phyloP scores from a whole-genome alignment of 148 eudicot species.

The Silene uniflora region DNA sequence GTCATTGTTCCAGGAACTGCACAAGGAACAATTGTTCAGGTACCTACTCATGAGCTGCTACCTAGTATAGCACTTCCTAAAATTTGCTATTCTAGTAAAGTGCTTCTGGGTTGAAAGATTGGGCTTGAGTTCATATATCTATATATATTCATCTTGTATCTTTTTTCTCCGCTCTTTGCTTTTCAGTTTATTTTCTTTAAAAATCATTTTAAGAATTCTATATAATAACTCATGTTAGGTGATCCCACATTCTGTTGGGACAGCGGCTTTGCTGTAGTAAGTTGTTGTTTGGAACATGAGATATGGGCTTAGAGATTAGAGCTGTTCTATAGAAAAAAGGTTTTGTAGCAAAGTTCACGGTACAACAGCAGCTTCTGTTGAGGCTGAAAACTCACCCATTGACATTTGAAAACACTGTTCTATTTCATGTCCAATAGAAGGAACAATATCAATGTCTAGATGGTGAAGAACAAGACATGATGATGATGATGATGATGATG shows the following conservation, averaged over 20 bases:
- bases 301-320: neutral
- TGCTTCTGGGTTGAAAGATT: neutral
- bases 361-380: neutral
- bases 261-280: neutral
- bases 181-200: neutral
- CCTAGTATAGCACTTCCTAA: neutral
- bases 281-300: neutral
- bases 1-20: constrained; percentile 91
- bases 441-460: neutral
- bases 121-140: neutral
- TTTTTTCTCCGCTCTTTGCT: neutral
- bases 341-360: neutral
- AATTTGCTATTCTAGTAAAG: neutral
- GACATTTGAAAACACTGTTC: neutral
- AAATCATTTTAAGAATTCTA: neutral
- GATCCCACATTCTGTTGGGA: constrained; percentile 7
- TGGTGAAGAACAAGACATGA: neutral
- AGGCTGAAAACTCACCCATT: neutral
- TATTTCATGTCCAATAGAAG: no score
- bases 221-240: constrained; percentile 5
- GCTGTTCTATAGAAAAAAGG: neutral
- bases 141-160: neutral
- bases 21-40: constrained; percentile 77
- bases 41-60: constrained; percentile 14
- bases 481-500: neutral